Evolutionary conservation across 2,329 filamentous ascomycete species (phyloP), one percentile per base, ranked within the genome.

Genomic region (Colletotrichum spinosum): DNA sequence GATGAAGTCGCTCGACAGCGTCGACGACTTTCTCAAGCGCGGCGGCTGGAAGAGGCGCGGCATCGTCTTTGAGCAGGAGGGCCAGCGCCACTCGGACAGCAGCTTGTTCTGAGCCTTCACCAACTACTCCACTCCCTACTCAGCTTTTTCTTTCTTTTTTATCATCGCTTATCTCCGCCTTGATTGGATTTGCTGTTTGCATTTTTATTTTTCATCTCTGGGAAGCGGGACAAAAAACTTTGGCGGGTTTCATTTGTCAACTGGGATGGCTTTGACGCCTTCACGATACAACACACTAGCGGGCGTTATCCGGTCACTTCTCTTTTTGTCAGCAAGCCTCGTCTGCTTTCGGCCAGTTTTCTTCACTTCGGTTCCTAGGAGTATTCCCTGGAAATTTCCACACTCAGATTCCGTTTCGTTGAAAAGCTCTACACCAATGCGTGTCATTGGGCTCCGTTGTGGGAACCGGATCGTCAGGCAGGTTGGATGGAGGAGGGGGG

Each of bases 21-120:
- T 81, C 68, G 78, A 81, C 52, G 73, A 81, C 69, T 79, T 79
- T 41, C 74, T 79, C 68, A 80, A 79, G 73, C 77, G 78, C 13
- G 78, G 79, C 42, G 78, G 80, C 39, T 81, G 79, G 80, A 81
- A 81, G 75, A 73, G 79, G 59, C 73, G 78, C 11, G 79, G 78
- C 54, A 76, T 81, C 46, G 73, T 81, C 72, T 81, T 81, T 61
- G 71, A 77, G 60, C 68, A 72, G 38, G 72, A 78, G 35, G 77
- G 78, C 38, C 48, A 34, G 38, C 56, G 67, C 15, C 60, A 63
- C 10, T 59, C 69, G 25, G 68, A 69, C 48, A 62, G 67, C 42
- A 67, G 64, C 46, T 61, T 70, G 52, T 70, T 68, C 53, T 67
- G 34, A 64, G 34, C 17, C 34, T 33, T 17, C 45, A 15, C 9